Base-by-base conservation (phyloP, 495 filamentous ascomycete species). In the Aspergillus biplanus region DNA sequence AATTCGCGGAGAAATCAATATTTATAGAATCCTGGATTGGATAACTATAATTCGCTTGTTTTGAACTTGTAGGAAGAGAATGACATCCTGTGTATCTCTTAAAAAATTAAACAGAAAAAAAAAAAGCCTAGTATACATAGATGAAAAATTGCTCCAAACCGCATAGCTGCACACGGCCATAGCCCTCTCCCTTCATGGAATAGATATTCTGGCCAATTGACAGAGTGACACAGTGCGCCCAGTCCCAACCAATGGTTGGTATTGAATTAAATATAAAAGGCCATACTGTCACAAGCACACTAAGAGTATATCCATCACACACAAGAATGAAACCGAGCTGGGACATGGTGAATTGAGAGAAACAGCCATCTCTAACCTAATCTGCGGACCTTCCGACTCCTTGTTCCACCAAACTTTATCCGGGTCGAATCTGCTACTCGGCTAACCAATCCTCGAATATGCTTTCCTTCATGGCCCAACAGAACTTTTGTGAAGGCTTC, bases 321-420 rank as follows among this genome's bases (percentile, higher is more conserved):
- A 53, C 3, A 13, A 31, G 48, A 12, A 58, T 49, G 39, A 21
- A n/a, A 39, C 11, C 12, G 33, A 16, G 18, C 7, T 18, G 16
- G 16, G 6, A 39, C 0, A 37, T 42, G 11, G 15, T 39, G 32
- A 33, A 47, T 18, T 15, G 39, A 44, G 18, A 18, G 21, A 37
- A 35, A 62, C 16, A 32, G 12, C 34, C 21, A 33, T 33, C 11
- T 54, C 69, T 68, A 93, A 81, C 92, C 89, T 79, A 97, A 78
- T 80, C 95, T 87, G 72, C 92, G 92, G 44, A 86, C 85, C 69
- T 86, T 90, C 71, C 80, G 82, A 80, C 91, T 92, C 75, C 93
- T 90, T 63, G 92, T 92, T 70, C 95, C 96, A 78, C 96, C 95
- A 80, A 97, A 96, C 78, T 98, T 99, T 71, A 98, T 72, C 69